Evolutionary conservation across 495 filamentous ascomycete species (phyloP), one percentile per base, ranked within the genome.

Genomic region (Xylaria intraflava): DNA sequence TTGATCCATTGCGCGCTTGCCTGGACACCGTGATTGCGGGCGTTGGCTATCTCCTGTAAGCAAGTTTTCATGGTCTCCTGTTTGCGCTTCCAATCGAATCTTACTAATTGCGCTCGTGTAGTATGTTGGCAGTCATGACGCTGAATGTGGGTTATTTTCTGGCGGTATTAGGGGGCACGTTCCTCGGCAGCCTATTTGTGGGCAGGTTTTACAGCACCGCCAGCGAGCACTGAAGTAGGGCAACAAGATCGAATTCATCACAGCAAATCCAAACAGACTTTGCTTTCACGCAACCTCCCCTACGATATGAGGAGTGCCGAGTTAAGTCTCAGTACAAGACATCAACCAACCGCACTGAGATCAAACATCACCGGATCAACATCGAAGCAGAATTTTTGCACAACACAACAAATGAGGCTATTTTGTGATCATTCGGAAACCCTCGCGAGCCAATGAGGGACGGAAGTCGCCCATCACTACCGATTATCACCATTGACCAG

Each of bases 61-160:
- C 82, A n/a, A 35, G 33, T 11, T 38, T 22, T 19, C 35, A n/a
- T 49, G 36, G 19, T 41, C 31, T 30, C 42, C 45, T 47, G 17
- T 14, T n/a, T 12, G 19, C 20, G 51, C 20, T 49, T 19, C 23
- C 9, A 22, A 7, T 14, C 19, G 2, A 6, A 8, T 16, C 27
- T 14, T 17, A 20, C 62, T 66, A 57, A 66, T 53, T 36, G 51
- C 57, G 14, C 24, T 19, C 24, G 24, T 53, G 26, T 62, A 97
- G 92, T 46, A 97, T 97, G 92, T 74, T 97, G 71, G 91, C 88
- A n/a, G 88, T 95, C 60, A 97, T 97, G 92, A 93, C 90, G 3
- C 80, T 92, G 81, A 97, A 97, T 62, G 80, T 96, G 40, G 92
- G 92, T n/a, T 97, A 95, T 63, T 96, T 96, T 71, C 70, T 91